Base-by-base conservation (phyloP, 192 early-diverging fungal genomes). In the Phlyctochytrium planicorne region DNA sequence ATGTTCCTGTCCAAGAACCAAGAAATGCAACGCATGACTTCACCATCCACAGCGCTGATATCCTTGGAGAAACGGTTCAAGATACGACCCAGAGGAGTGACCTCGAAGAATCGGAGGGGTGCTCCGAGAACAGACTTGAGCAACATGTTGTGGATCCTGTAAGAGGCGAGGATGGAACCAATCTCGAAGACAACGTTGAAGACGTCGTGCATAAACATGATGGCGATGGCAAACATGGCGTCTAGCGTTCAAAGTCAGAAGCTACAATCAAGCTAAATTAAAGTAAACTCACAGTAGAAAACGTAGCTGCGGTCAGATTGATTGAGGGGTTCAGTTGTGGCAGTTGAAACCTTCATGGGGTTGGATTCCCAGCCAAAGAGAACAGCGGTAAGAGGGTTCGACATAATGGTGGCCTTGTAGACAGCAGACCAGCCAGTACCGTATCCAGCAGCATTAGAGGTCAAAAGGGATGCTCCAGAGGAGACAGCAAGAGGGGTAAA, bases 61-160 rank as follows among this genome's bases (percentile, higher is more conserved):
- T 98, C 94, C n/a, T 90, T 89, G 31, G 90, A 90, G 69, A 97
- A 97, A 37, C 94, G 79, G 76, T 94, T 96, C 72, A 89, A 34
- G 36, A 91, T 86, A 24, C 86, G 74, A 23, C 90, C 80, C 0
- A 82, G 40, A 10, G 80, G 80, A 2, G 77, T 80, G 14, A 67
- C 68, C 34, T 80, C 80, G 60, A 65, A 83, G 53, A 80, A 83
- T 1, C 68, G 55, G 69, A 83, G 72, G 12, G 80, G 81, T 16
- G 78, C 80, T 10, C 57, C 47, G 17, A 74, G 60, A 3, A 78
- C 67, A 23, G 75, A 74, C 40, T 76, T 35, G 12, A 80, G 32
- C 29, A 80, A 30, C 3, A 62, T 52, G 4, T 66, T 34, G 68
- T 80, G 79, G 12, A 80, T 27, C 0, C 30, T 35, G 0, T 63